Evolutionary conservation across 257 asterid genomes (phyloP).

Genomic region (Solanum neorickii): DNA sequence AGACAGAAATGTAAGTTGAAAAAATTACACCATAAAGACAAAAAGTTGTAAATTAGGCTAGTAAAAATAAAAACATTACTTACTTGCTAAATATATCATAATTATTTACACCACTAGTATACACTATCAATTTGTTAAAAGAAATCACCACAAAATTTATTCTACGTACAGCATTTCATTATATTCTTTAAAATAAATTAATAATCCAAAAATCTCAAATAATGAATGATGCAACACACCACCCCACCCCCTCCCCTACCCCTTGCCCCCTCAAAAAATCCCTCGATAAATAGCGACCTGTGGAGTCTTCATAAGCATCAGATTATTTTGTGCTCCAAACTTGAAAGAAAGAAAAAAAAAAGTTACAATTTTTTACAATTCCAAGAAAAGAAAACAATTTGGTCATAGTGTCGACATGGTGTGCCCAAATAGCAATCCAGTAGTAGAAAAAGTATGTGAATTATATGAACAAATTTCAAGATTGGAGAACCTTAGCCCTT

Average conservation of each 20-base stretch:
- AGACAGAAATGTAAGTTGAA: no score
- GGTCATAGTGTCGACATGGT: slow-evolving; percentile 51
- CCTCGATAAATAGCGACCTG: slow-evolving; percentile 1
- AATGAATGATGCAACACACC: neutral
- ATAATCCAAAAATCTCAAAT: neutral
- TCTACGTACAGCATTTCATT: neutral
- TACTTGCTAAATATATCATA: neutral
- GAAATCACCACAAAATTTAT: neutral
- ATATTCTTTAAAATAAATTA: neutral
- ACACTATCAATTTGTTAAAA: neutral
- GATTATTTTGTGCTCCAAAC: neutral
- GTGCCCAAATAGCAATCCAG: slow-evolving; percentile 54
- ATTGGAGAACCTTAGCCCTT: slow-evolving; percentile 57
- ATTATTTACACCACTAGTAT: neutral
- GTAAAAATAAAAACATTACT: neutral
- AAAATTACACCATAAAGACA: neutral
- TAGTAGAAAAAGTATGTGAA: slow-evolving; percentile 42
- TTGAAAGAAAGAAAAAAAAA: neutral
- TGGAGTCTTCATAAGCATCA: neutral
- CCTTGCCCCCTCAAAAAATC: neutral
- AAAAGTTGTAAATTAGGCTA: neutral
- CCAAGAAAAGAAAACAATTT: neutral
- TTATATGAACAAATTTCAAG: slow-evolving; percentile 46
- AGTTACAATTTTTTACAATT: neutral
- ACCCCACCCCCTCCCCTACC: no score